Evolutionary conservation across 1,284 basidiomycete species (phyloP).

Genomic region (Ganoderma lucidum): DNA sequence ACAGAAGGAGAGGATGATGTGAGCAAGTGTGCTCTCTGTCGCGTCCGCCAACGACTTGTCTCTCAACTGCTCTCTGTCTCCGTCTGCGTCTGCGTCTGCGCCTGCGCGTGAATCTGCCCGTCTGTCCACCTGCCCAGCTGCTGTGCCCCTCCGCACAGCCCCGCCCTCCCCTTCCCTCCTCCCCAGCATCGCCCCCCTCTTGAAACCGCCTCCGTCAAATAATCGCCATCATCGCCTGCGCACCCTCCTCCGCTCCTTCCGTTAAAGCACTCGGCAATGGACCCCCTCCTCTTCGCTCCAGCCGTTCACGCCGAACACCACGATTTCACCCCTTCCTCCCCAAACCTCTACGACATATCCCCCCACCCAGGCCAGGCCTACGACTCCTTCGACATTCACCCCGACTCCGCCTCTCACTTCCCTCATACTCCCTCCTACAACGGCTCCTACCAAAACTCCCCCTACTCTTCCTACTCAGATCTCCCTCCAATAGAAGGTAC

Average conservation of each 20-base stretch:
- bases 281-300: conserved; percentile 38
- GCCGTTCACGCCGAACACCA: conserved; percentile 35
- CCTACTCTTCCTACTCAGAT: conserved; percentile 72
- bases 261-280: conserved; percentile 38
- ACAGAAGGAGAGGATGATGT: conserved; percentile 17
- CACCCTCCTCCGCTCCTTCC: conserved; percentile 31
- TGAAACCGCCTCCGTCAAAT: conserved; percentile 38
- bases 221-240: conserved; percentile 38
- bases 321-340: conserved; percentile 37
- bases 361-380: conserved; percentile 40
- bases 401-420: conserved; percentile 42
- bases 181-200: conserved; percentile 28
- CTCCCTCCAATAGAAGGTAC: conserved; percentile 60
- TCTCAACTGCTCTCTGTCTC: not conserved
- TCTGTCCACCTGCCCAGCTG: conserved; percentile 12
- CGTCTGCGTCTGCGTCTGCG: not conserved
- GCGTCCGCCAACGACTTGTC: conserved; percentile 5
- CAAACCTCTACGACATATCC: conserved; percentile 38
- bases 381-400: conserved; percentile 47
- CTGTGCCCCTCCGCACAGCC: conserved; percentile 31
- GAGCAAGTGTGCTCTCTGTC: conserved; percentile 19
- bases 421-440: conserved; percentile 62
- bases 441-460: conserved; percentile 68
- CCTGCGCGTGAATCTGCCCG: not conserved
- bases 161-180: conserved; percentile 14